Evolutionary conservation across 78 protist species (phyloP), one percentile per base, ranked within the genome.

Genomic region (Speleostelium caveatum): DNA sequence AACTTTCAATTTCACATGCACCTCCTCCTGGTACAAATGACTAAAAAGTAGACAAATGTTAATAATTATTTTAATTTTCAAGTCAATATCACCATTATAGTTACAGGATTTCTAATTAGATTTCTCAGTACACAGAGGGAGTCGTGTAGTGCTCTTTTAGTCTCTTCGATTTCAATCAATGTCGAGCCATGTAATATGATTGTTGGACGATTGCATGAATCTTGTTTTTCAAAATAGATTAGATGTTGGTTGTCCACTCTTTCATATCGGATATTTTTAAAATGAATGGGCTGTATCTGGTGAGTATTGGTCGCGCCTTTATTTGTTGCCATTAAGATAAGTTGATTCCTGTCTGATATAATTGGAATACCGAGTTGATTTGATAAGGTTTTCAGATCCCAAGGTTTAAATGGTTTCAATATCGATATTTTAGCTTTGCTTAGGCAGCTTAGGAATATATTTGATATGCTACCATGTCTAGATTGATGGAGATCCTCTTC

Each of bases 11-110:
- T 59, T 83, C 91, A 59, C 91, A 83, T 22, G 91, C 91, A 58
- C 91, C 75, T 35, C 91, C 91, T 42, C 91, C 91, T 0, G 91
- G 91, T 14, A 83, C 91, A 2, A 83, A n/a, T n/a, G n/a, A n/a
- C n/a, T n/a, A n/a, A n/a, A n/a, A n/a, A n/a, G n/a, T n/a, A n/a
- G n/a, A n/a, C n/a, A n/a, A n/a, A n/a, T n/a, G n/a, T n/a, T n/a
- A n/a, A n/a, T n/a, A n/a, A n/a, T n/a, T n/a, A n/a, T n/a, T n/a
- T n/a, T n/a, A n/a, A n/a, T n/a, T n/a, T n/a, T n/a, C n/a, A n/a
- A n/a, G n/a, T n/a, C n/a, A n/a, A n/a, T n/a, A n/a, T n/a, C n/a
- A n/a, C n/a, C n/a, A n/a, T n/a, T n/a, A n/a, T n/a, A n/a, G n/a
- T 75, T 0, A 12, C 32, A 19, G 77, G 71, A 14, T 35, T 19